Evolutionary conservation across 202 grass and related monocot species (phyloP), one percentile per base, ranked within the genome.

Genomic region (Elaeis oleifera): DNA sequence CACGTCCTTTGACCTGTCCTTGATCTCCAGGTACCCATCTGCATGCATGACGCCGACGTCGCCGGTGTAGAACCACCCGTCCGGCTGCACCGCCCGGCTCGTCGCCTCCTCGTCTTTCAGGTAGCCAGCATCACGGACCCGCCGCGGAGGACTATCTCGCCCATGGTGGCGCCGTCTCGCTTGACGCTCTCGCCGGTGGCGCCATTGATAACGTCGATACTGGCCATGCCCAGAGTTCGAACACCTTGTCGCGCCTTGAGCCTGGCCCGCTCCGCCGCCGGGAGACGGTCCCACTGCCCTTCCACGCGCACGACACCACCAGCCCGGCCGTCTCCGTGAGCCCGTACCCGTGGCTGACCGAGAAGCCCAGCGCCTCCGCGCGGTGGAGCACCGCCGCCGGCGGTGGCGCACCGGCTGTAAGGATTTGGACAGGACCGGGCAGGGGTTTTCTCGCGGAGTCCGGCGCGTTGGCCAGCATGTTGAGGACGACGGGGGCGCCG

Each of bases 61-160:
- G 4, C 90, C 90, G 1, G 90, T 96, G 84, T 96, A 88, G 82
- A 96, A 89, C 87, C 91, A 96, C 44, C 91, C 91, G 56, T 78
- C 22, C 2, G 73, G 65, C 1, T 59, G 75, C 4, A 95, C 71
- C 7, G 83, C 78, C 13, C 65, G 70, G 3, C 3, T 26, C 0
- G 83, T 95, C 17, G 75, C 80, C 49, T 56, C 14, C 0, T 71
- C 78, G 54, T 95, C 78, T n/a, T 80, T 68, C 1, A 88, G 72
- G 70, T 90, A 90, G 0, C 90, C 86, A 95, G 72, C 78, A 81
- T 87, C 26, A 95, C 0, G 61, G 61, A 85, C 3, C 83, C 86
- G 20, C 90, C 90, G 23, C 78, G 86, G 17, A 95, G 78, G 55
- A 95, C 90, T 60, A 95, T 73, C 75, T 95, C 83, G 5, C 90